Conservation (phyloP, 2,329 filamentous ascomycete species). For the Gyromitra esculenta region DNA sequence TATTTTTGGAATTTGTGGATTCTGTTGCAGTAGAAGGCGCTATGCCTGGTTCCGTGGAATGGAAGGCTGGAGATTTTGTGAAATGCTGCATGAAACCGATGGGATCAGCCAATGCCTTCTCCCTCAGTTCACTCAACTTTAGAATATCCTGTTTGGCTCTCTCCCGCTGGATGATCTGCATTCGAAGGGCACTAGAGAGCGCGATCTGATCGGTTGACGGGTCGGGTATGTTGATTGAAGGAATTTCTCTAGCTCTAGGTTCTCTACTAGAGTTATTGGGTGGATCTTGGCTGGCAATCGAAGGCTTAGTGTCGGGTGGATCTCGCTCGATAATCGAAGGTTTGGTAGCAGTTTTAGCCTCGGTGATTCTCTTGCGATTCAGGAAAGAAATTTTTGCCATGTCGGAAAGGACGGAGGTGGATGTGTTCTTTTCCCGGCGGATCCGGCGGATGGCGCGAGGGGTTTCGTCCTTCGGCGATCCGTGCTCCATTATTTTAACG, state of each 20-base stretch:
- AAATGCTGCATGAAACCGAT: constrained; percentile 2
- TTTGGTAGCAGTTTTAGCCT: background rate
- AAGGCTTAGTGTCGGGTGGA: too few species aligned
- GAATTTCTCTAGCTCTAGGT: background rate
- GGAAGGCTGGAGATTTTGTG: background rate
- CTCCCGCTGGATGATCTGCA: background rate
- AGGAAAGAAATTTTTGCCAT: background rate
- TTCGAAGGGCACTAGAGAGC: background rate
- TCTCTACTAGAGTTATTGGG: background rate
- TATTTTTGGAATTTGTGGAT: background rate
- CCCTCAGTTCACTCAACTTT: background rate
- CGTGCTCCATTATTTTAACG: too few species aligned
- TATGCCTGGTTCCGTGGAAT: background rate
- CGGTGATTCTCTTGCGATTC: background rate
- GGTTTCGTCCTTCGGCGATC: background rate
- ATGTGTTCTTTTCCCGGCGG: background rate
- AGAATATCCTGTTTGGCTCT: background rate
- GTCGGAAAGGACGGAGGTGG: background rate
- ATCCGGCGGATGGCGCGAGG: background rate
- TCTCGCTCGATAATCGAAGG: too few species aligned
- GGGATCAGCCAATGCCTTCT: background rate
- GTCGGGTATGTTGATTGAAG: background rate
- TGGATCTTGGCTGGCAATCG: too few species aligned
- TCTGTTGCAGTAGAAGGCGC: background rate
- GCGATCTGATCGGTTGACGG: background rate